phyloP scores from a whole-genome alignment of 2,329 filamentous ascomycete species.

The Drechslerella coelobrocha region DNA sequence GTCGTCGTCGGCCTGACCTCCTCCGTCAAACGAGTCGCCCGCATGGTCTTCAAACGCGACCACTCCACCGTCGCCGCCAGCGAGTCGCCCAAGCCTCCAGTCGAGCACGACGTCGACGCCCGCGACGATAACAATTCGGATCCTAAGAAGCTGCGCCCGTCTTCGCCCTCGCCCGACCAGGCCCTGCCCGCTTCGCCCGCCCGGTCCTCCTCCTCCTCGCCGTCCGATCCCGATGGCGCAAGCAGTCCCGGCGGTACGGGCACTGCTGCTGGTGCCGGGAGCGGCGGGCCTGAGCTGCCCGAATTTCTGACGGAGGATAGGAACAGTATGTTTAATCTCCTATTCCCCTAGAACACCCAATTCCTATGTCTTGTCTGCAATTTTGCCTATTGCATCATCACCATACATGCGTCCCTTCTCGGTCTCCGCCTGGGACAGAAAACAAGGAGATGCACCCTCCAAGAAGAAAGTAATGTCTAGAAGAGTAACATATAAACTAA shows the following conservation, averaged over 20 bases:
- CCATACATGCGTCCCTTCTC: too few species aligned
- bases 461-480: not conserved
- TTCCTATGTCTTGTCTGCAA: too few species aligned
- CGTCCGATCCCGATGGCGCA: conserved; percentile 21
- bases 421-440: not conserved
- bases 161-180: conserved; percentile 33
- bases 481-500: not conserved
- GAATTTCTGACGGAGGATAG: conserved; percentile 32
- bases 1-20: conserved; percentile 50
- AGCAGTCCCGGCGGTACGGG: conserved; percentile 14
- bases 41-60: conserved; percentile 51
- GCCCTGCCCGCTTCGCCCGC: conserved; percentile 31
- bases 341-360: too few species aligned
- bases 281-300: conserved; percentile 25
- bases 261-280: too few species aligned
- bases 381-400: too few species aligned
- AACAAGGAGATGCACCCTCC: not conserved
- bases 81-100: conserved; percentile 40
- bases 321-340: conserved; percentile 22
- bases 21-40: conserved; percentile 51
- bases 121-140: conserved; percentile 9
- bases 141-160: conserved; percentile 48
- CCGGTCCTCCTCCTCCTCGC: conserved; percentile 22
- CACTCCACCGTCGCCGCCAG: conserved; percentile 39
- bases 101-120: conserved; percentile 10